Evolutionary conservation across 2,329 filamentous ascomycete genomes (phyloP), one percentile per base, ranked within the genome.

Genomic region (Cladosporium velox): DNA sequence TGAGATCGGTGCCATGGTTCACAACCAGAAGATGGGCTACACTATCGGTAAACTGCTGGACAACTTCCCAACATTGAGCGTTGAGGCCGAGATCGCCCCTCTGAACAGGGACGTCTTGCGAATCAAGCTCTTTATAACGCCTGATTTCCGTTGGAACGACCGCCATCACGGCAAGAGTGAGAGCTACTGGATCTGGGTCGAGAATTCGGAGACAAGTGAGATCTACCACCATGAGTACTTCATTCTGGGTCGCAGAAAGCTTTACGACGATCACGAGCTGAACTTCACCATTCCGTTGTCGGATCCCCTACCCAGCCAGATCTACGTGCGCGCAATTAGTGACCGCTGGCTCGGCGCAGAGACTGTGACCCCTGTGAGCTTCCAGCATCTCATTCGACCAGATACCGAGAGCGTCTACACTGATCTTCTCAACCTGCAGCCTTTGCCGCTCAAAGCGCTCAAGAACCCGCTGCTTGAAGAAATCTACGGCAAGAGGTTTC

Each of bases 181-280:
- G 75, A 94, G 94, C 4, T 99, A 96, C 80, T 99, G 96, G 86
- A 90, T 99, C 66, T 99, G 95, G 96, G 94, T 99, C 3, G 95
- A 99, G 78, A 97, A 98, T 76, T 97, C 94, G 0, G 95, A 98
- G 73, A 97, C 93, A 0, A 93, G 92, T 0, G 93, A 98, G 78
- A 98, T 99, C 49, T 98, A 97, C 73, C 95, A 99, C 73, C 92
- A 98, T 70, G 95, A 99, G 77, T 97, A 90, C 79, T 98, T 99
- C 79, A 95, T 99, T 65, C 84, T 99, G 6, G 96, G 88, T 68
- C 86, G 93, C 69, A 91, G 88, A 78, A 97, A 97, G 83, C 84
- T 99, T 2, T 88, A 96, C 71, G 93, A 98, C 76, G 91, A 95
- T n/a, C 95, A 99, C 72, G 95, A 99, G 79, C 86, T 99, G 58